Percentiles rank a stretch among this genome's conserved stretches.
Conservation (phyloP, 1,284 basidiomycete species). For the Sporisorium scitamineum region DNA sequence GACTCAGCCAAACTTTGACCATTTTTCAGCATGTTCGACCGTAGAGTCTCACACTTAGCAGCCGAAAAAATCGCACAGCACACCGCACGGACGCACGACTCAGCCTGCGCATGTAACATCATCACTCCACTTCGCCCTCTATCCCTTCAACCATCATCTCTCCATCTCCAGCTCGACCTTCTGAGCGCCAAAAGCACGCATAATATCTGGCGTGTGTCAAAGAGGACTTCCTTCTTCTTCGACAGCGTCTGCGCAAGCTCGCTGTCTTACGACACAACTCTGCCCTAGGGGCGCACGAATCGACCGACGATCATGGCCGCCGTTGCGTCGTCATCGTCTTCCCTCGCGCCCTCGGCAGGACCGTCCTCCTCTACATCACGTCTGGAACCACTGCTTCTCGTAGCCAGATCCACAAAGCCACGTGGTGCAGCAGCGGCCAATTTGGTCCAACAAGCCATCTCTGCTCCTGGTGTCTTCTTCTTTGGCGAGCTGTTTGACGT, state of each 20-base stretch:
- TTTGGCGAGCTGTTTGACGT: conserved; percentile 87
- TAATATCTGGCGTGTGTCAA: background rate
- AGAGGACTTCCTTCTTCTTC: background rate
- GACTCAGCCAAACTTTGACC: conserved; percentile 29
- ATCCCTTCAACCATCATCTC: background rate
- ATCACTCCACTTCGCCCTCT: conserved; percentile 15
- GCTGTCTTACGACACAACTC: background rate
- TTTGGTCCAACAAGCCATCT: conserved; percentile 84
- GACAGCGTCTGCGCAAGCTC: background rate
- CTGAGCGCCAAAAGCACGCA: background rate
- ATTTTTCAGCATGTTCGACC: background rate
- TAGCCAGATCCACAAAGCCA: conserved; percentile 80
- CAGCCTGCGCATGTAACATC: conserved; percentile 2
- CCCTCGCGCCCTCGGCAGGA: conserved; percentile 1
- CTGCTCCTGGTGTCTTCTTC: conserved; percentile 87
- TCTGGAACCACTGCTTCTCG: conserved; percentile 85
- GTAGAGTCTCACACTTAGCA: background rate
- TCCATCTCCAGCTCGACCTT: background rate
- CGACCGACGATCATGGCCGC: conserved; percentile 26
- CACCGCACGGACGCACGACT: conserved; percentile 14
- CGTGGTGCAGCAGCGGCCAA: conserved; percentile 92
- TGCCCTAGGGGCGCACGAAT: background rate
- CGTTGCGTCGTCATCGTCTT: conserved; percentile 17
- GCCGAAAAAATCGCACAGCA: background rate
- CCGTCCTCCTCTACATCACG: conserved; percentile 28